phyloP scores from a whole-genome alignment of 306 rosid genomes.

The Begonia peltatifolia region DNA sequence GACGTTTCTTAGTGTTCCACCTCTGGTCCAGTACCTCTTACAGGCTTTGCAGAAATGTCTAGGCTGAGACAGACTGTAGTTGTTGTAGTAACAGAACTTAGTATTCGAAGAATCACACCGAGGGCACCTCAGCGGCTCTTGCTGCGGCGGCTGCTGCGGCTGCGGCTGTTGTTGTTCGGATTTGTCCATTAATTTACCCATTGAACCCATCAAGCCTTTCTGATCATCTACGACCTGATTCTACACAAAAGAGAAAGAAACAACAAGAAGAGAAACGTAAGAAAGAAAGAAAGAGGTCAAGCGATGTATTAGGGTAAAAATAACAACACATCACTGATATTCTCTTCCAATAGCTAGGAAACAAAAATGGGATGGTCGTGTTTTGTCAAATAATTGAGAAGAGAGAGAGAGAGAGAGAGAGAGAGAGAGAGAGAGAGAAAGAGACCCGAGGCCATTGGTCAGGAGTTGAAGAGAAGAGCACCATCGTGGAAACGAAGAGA shows the following conservation, averaged over 20 bases:
- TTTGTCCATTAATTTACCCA: slow-evolving; percentile 43
- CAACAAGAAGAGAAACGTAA: neutral
- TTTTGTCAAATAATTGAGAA: slow-evolving; percentile 62
- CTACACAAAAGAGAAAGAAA: slow-evolving; percentile 10
- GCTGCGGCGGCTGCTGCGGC: slow-evolving; percentile 32
- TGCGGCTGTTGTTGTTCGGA: slow-evolving; percentile 36
- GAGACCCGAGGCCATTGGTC: slow-evolving; percentile 67
- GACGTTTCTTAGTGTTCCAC: slow-evolving; percentile 82
- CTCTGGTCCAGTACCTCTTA: slow-evolving; percentile 94
- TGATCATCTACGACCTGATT: slow-evolving; percentile 36
- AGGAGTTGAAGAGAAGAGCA: slow-evolving; percentile 31
- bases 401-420: slow-evolving; percentile 24
- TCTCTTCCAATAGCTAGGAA: slow-evolving; percentile 71
- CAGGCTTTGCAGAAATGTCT: slow-evolving; percentile 96
- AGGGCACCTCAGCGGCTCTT: slow-evolving; percentile 54
- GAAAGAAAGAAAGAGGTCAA: slow-evolving; percentile 3
- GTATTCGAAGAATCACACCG: slow-evolving; percentile 93
- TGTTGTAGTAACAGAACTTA: slow-evolving; percentile 93
- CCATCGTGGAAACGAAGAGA: slow-evolving; percentile 55
- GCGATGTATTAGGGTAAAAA: slow-evolving; percentile 36
- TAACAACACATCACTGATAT: slow-evolving; percentile 39
- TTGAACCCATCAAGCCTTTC: slow-evolving; percentile 34
- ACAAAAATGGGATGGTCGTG: slow-evolving; percentile 59
- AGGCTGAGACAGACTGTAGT: slow-evolving; percentile 91
- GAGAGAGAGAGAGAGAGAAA: no score